A percentile compares a stretch with the other conserved stretches of the same genome.
Evolutionary conservation across 1,284 basidiomycete genomes (phyloP).

Genomic region (Microstroma glucosiphilum): DNA sequence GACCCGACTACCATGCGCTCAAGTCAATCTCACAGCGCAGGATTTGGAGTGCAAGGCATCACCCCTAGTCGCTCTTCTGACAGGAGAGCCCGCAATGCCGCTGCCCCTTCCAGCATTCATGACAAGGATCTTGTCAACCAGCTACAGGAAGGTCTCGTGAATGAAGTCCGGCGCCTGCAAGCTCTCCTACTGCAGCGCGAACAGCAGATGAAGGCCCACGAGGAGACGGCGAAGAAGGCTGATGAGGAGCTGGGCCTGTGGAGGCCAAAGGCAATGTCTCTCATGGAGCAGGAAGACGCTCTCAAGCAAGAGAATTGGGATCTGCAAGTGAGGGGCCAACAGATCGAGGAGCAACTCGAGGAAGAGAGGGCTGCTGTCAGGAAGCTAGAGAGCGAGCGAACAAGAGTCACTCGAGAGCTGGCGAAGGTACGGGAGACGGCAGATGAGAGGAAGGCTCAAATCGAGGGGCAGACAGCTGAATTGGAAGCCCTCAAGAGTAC

Average conservation of each 20-base stretch:
- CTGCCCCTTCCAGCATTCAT: constrained; percentile 30
- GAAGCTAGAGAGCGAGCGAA: constrained; percentile 74
- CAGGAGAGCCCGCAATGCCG: constrained; percentile 35
- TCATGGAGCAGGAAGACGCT: constrained; percentile 59
- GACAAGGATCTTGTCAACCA: constrained; percentile 40
- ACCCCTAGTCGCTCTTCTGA: constrained; percentile 11
- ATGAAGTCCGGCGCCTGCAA: constrained; percentile 36
- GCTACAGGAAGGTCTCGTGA: constrained; percentile 37
- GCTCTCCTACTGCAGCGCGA: constrained; percentile 36
- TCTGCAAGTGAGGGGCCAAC: constrained; percentile 84
- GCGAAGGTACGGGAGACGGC: constrained; percentile 67
- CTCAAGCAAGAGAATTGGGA: constrained; percentile 99
- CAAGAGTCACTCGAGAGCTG: constrained; percentile 70
- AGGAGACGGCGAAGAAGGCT: constrained; percentile 24
- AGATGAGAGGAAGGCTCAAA: constrained; percentile 79
- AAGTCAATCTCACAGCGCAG: constrained; percentile 18
- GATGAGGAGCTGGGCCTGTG: constrained; percentile 39
- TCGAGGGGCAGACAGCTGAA: constrained; percentile 62
- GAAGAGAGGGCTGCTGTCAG: constrained; percentile 64
- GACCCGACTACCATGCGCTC: constrained; percentile 13
- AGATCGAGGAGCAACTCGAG: constrained; percentile 65
- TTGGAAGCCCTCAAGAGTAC: constrained; percentile 74
- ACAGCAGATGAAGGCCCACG: constrained; percentile 17
- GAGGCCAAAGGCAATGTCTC: constrained; percentile 37
- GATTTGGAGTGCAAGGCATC: constrained; percentile 22